Conservation (phyloP, 2,329 filamentous ascomycete species). For the Nemania sp. region DNA sequence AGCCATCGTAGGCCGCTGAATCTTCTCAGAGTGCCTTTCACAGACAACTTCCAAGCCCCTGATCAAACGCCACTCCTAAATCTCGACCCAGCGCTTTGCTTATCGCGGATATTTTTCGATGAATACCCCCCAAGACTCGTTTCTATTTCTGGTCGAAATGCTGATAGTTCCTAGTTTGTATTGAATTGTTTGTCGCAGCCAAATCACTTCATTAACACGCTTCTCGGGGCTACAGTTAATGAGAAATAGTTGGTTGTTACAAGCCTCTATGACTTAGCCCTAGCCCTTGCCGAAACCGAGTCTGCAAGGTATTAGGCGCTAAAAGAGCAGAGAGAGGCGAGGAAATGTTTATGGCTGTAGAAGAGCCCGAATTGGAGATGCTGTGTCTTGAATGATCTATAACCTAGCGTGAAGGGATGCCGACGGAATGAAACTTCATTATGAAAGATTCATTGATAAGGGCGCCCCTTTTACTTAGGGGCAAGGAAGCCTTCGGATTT, state of each 20-base stretch:
- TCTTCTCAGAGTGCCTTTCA: constrained; percentile 10
- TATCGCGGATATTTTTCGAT: constrained; percentile 11
- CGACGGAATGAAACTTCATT: too few relatives aligned
- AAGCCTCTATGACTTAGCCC: constrained; percentile 6
- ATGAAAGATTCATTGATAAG: too few relatives aligned
- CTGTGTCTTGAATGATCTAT: constrained; percentile 6
- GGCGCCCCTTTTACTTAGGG: too few relatives aligned
- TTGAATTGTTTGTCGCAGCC: constrained; percentile 4
- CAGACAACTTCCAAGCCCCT: constrained; percentile 7
- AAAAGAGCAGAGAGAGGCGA: constrained; percentile 7
- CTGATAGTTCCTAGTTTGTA: constrained; percentile 5
- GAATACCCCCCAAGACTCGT: constrained; percentile 10
- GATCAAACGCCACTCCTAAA: constrained; percentile 5
- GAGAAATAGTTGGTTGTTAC: constrained; percentile 9
- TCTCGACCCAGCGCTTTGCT: constrained; percentile 7
- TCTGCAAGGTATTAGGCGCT: constrained; percentile 9
- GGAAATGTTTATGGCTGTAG: constrained; percentile 6
- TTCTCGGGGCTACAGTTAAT: constrained; percentile 2
- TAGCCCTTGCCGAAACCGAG: constrained; percentile 11
- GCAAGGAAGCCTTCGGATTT: too few relatives aligned
- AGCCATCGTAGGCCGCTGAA: constrained; percentile 6
- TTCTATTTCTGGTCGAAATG: constrained; percentile 5
- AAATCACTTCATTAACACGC: background rate
- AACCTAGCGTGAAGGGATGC: too few relatives aligned
- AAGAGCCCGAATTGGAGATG: constrained; percentile 11